Evolutionary conservation across 2,329 filamentous ascomycete genomes (phyloP), one percentile per base, ranked within the genome.

Genomic region (Fusarium sp.): DNA sequence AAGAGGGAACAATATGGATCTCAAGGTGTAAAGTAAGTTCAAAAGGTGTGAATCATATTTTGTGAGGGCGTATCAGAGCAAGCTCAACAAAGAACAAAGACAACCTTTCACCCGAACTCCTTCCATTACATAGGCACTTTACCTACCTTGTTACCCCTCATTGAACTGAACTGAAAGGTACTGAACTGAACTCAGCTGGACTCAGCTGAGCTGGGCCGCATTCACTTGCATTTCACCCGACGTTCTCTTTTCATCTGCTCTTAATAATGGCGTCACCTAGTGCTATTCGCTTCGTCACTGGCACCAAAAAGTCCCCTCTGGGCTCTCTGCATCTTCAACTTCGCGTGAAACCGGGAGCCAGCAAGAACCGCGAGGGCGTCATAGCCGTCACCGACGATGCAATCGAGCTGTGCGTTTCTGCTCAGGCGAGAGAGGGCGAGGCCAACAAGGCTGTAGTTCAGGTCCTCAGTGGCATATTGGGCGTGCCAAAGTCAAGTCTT

Each of bases 371-470:
- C 39, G 88, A 93, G 75, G 92, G 92, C 20, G 85, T 94, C 50
- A 78, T 83, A 6, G 84, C 85, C 2, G 81, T 94, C 8, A 86
- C 87, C 0, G 85, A 89, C 30, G 85, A 89, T 12, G 83, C 83
- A 5, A 86, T 94, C 52, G 88, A 92, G 68, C 80, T 94, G 3
- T 92, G 90, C 54, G 91, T 94, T 6, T 83, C 91, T 2, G 91
- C 91, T 0, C 90, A 88, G 72, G 86, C 92, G 17, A 86, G 87
- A 68, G 90, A 93, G 20, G 91, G 91, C 20, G 90, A 93, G 78
- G 89, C 92, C 10, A 94, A 94, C 78, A 88, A 88, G 78, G 91
- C 92, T 9, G 89, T 93, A 6, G 82, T 90, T 55, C 84, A 87
- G 42, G 82, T 94, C 9, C 82, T 94, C 62, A 91, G 91, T 72